Conservation (phyloP, 495 filamentous ascomycete species). For the Beverwykella pulmonaria region DNA sequence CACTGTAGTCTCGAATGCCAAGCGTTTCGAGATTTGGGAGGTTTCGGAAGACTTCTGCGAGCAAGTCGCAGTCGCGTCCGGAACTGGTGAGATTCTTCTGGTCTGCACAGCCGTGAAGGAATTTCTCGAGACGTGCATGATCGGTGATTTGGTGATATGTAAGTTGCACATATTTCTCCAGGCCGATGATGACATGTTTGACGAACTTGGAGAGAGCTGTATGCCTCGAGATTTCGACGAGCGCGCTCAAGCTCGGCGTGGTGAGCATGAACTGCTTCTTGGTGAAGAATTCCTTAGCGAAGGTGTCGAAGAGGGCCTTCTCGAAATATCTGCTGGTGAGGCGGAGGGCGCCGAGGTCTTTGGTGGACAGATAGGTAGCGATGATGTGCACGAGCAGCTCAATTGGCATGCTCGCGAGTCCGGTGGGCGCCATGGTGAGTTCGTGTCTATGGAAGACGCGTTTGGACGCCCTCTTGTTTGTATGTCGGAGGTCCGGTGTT, state of each 20-base stretch:
- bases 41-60: conserved; percentile 54
- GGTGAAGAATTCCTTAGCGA: conserved; percentile 58
- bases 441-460: background rate
- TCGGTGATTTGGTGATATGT: background rate
- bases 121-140: background rate
- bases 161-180: conserved; percentile 40
- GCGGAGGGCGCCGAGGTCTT: conserved; percentile 53
- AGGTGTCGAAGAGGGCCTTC: conserved; percentile 48
- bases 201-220: conserved; percentile 46
- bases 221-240: conserved; percentile 58
- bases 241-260: conserved; percentile 51
- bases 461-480: background rate
- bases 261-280: conserved; percentile 60
- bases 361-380: conserved; percentile 45
- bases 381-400: conserved; percentile 34
- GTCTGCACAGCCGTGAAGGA: background rate
- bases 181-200: conserved; percentile 53
- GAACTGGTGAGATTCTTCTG: conserved; percentile 43
- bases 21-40: conserved; percentile 53
- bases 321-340: conserved; percentile 53
- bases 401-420: conserved; percentile 23
- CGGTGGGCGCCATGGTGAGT: conserved; percentile 13
- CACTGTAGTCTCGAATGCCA: conserved; percentile 56
- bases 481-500: background rate
- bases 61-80: conserved; percentile 51